phyloP scores from a whole-genome alignment of 1,139 yeast species.

The Hyphopichia khmerensis region DNA sequence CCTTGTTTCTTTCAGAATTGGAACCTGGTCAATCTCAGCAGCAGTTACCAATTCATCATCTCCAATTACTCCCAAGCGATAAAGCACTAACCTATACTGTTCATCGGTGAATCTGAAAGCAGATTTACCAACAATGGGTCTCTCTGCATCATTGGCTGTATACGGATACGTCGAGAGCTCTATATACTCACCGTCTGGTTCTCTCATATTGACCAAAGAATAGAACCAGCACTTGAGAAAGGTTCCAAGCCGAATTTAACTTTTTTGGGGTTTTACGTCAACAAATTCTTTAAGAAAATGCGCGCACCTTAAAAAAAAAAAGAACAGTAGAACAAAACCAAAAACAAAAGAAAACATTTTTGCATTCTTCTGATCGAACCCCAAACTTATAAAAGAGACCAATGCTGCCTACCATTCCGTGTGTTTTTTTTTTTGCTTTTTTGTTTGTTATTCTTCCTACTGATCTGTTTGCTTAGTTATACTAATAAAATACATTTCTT shows the following conservation, averaged over 20 bases:
- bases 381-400: too few relatives aligned
- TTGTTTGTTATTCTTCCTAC: too few relatives aligned
- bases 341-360: too few relatives aligned
- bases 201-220: not conserved
- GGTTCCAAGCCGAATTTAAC: not conserved
- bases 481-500: too few relatives aligned
- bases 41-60: constrained; percentile 20
- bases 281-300: not conserved
- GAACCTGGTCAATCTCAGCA: constrained; percentile 12
- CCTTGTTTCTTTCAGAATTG: constrained; percentile 19
- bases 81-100: constrained; percentile 26
- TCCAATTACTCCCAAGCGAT: constrained; percentile 30
- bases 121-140: not conserved
- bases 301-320: not conserved
- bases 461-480: too few relatives aligned
- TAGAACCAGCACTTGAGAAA: too few relatives aligned
- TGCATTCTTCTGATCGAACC: too few relatives aligned
- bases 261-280: not conserved
- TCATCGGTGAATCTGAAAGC: constrained; percentile 14
- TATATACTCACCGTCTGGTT: not conserved
- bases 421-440: too few relatives aligned
- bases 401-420: too few relatives aligned
- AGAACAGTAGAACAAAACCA: too few relatives aligned
- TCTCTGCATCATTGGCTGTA: not conserved
- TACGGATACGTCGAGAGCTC: constrained; percentile 2